Conservation (phyloP, 192 early-diverging fungal species). For the Coemansia aciculifera region DNA sequence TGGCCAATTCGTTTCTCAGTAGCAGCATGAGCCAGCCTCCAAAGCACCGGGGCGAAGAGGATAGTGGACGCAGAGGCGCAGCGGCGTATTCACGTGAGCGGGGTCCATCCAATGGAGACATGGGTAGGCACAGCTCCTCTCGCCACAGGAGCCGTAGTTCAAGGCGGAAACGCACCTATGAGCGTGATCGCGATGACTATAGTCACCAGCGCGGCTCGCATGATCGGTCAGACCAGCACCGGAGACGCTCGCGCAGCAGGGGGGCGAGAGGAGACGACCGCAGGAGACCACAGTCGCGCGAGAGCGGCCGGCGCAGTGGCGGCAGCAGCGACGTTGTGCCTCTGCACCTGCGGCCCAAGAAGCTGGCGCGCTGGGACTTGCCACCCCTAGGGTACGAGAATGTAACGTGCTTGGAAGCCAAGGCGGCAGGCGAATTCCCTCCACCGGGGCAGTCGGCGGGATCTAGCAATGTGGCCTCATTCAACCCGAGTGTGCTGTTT, state of each 20-base stretch:
- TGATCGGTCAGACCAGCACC: slow-evolving; percentile 41
- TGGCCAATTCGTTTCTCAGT: slow-evolving; percentile 39
- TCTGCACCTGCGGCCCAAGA: slow-evolving; percentile 72
- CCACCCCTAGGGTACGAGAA: slow-evolving; percentile 87
- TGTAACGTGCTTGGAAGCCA: slow-evolving; percentile 82
- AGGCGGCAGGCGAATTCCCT: slow-evolving; percentile 70
- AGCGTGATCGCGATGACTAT: slow-evolving; percentile 55
- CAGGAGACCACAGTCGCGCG: slow-evolving; percentile 39
- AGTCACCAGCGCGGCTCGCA: slow-evolving; percentile 31
- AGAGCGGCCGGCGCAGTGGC: slow-evolving; percentile 44
- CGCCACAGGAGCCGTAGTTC: slow-evolving; percentile 48
- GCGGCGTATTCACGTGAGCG: slow-evolving; percentile 11
- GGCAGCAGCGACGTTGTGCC: slow-evolving; percentile 59
- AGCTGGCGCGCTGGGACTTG: slow-evolving; percentile 91
- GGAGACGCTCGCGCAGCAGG: slow-evolving; percentile 53
- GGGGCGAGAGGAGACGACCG: slow-evolving; percentile 25
- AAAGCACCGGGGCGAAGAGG: not conserved
- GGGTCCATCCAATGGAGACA: not conserved
- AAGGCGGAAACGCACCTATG: slow-evolving; percentile 53
- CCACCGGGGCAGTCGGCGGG: slow-evolving; percentile 39
- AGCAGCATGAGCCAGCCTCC: slow-evolving; percentile 34
- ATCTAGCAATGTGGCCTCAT: slow-evolving; percentile 48
- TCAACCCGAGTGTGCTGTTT: slow-evolving; percentile 40
- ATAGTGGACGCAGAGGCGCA: not conserved
- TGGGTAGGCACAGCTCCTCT: slow-evolving; percentile 27